phyloP scores from a whole-genome alignment of 139 green algal species.

The Asterochloris sp. region DNA sequence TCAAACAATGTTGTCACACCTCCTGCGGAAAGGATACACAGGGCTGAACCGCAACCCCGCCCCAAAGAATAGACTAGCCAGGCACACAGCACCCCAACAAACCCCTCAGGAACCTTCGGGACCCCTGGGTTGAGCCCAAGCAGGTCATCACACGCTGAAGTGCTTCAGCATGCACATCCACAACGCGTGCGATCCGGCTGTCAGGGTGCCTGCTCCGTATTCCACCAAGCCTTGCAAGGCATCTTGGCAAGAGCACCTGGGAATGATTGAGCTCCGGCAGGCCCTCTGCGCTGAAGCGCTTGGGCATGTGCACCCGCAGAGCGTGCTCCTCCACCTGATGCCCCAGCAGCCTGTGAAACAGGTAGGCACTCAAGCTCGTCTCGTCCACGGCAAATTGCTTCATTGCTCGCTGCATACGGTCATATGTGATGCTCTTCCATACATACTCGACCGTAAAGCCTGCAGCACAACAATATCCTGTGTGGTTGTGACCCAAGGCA shows the following conservation, averaged over 20 bases:
- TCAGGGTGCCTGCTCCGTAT: not conserved
- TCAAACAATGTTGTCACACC: too few relatives aligned
- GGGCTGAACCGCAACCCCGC: too few relatives aligned
- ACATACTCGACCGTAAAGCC: slow-evolving; percentile 91
- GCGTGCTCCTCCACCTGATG: slow-evolving; percentile 64
- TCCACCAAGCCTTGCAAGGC: too few relatives aligned
- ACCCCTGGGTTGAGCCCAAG: slow-evolving; percentile 81
- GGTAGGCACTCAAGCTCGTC: slow-evolving; percentile 69
- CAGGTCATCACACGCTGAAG: slow-evolving; percentile 75
- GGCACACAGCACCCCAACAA: too few relatives aligned
- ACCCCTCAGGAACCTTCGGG: too few relatives aligned
- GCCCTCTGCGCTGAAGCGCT: slow-evolving; percentile 66
- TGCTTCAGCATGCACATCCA: slow-evolving; percentile 36
- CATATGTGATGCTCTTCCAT: slow-evolving; percentile 90
- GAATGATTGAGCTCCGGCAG: slow-evolving; percentile 95
- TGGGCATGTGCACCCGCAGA: slow-evolving; percentile 47
- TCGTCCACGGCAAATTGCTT: slow-evolving; percentile 86
- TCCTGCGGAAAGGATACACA: too few relatives aligned
- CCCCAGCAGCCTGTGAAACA: slow-evolving; percentile 80
- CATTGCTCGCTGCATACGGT: slow-evolving; percentile 89
- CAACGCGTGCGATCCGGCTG: slow-evolving; percentile 19
- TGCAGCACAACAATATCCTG: not conserved
- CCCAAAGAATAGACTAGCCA: too few relatives aligned
- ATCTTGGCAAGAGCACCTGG: slow-evolving; percentile 42
- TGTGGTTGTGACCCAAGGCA: too few relatives aligned